Base-by-base conservation (phyloP, 2,329 filamentous ascomycete genomes). In the Aspergillus ochraceoroseus region DNA sequence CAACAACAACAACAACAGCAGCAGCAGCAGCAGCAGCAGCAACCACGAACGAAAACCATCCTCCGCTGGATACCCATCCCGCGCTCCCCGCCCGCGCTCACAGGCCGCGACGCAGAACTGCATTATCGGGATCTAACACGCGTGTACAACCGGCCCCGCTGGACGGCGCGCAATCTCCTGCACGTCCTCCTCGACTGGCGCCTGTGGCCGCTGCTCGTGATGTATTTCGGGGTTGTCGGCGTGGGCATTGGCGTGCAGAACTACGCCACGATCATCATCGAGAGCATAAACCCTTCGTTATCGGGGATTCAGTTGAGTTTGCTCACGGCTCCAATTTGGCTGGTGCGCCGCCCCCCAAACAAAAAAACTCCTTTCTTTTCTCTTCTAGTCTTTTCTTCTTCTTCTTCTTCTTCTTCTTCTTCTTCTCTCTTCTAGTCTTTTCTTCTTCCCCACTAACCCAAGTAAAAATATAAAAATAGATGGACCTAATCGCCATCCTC, bases 181-280 rank as follows among this genome's bases (percentile, higher is more conserved):
- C 68, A 71, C 15, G 85, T 94, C 1, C 67, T 94, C 19, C 72
- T 85, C 23, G 88, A 95, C 64, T 94, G 87, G 88, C 79, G 87
- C 2, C 72, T 94, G 12, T 95, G 87, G 84, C 88, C 88, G 1
- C 66, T 95, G 51, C 75, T 83, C 1, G 59, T 94, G 38, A 95
- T 95, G 88, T 95, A 95, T 67, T 94, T 95, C 67, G 88, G 88
- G 13, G 88, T 95, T 2, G 88, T 95, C 1, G 88, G 88, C 14
- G 88, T 94, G 2, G 88, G 88, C 6, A 94, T 94, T 47, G 88
- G 87, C 30, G 88, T 87, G 0, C 87, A 94, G 66, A 79, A 85
- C 32, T 95, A 95, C 58, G 86, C 84, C 20, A 90, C 83, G 2
- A 79, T 94, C 50, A 94, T 95, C 54, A 92, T 95, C 55, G 74